phyloP scores from a whole-genome alignment of 2,329 filamentous ascomycete genomes.

The Neoscytalidium dimidiatum region DNA sequence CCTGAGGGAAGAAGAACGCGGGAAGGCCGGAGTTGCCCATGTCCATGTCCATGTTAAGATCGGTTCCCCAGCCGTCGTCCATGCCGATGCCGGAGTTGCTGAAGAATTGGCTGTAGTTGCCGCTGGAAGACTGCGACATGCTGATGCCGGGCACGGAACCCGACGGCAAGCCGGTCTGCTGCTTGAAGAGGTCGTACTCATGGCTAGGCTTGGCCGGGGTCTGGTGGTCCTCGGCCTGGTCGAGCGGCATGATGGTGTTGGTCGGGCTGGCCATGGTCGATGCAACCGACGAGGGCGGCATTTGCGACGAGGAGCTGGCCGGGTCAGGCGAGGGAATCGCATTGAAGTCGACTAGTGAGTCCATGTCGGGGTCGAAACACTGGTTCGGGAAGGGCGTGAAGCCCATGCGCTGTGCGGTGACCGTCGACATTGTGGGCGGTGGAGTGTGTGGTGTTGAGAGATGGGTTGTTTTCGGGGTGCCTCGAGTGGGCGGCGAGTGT shows the following conservation, averaged over 20 bases:
- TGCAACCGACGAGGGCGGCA: constrained; percentile 50
- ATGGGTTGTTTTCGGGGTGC: neutral
- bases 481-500: neutral
- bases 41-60: constrained; percentile 68
- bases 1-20: constrained; percentile 64
- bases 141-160: constrained; percentile 75
- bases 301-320: constrained; percentile 51
- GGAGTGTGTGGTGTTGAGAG: neutral
- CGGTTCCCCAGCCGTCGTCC: constrained; percentile 62
- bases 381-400: constrained; percentile 35
- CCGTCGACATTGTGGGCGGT: constrained; percentile 18
- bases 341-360: constrained; percentile 57
- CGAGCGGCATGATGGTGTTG: constrained; percentile 53
- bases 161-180: constrained; percentile 89
- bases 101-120: constrained; percentile 43
- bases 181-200: constrained; percentile 92
- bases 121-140: constrained; percentile 55
- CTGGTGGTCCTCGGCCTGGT: constrained; percentile 51
- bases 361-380: constrained; percentile 43
- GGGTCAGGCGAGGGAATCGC: constrained; percentile 62
- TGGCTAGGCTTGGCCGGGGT: constrained; percentile 80
- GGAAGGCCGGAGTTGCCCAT: constrained; percentile 50
- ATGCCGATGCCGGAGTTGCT: constrained; percentile 64
- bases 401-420: constrained; percentile 27
- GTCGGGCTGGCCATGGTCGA: constrained; percentile 58